Conservation (phyloP, 345 rosid species). For the Laguncularia racemosa region DNA sequence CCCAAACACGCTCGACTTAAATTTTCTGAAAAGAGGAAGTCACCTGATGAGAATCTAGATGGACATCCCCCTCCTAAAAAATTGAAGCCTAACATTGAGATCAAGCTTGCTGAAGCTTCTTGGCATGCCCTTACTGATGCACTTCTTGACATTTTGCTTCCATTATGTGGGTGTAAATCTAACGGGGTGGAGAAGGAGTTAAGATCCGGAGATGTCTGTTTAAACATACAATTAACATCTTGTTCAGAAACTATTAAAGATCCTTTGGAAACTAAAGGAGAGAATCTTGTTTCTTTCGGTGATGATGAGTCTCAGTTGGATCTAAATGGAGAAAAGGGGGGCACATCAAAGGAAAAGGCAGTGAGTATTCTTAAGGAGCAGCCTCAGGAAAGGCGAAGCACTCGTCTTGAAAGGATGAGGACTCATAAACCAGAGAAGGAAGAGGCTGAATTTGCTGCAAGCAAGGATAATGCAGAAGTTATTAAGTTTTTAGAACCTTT, state of each 20-base stretch:
- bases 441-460: slow-evolving; percentile 50
- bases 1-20: slow-evolving; percentile 78
- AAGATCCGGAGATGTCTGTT: slow-evolving; percentile 71
- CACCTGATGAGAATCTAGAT: slow-evolving; percentile 40
- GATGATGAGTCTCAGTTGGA: slow-evolving; percentile 38
- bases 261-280: slow-evolving; percentile 32
- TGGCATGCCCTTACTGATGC: slow-evolving; percentile 60
- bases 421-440: slow-evolving; percentile 95
- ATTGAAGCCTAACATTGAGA: slow-evolving; percentile 45
- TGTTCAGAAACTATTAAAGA: slow-evolving; percentile 31
- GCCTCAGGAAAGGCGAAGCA: slow-evolving; percentile 92
- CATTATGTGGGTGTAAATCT: slow-evolving; percentile 30
- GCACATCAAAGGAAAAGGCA: slow-evolving; percentile 48
- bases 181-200: slow-evolving; percentile 18
- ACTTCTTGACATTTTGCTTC: slow-evolving; percentile 63
- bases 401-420: slow-evolving; percentile 91
- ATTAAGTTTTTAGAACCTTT: slow-evolving; percentile 71
- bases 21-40: slow-evolving; percentile 83
- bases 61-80: slow-evolving; percentile 43
- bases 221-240: slow-evolving; percentile 41
- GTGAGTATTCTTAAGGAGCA: slow-evolving; percentile 52
- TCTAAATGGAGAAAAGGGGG: slow-evolving; percentile 36
- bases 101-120: slow-evolving; percentile 56
- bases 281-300: slow-evolving; percentile 18
- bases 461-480: slow-evolving; percentile 63